A percentile compares a stretch with the other conserved stretches of the same genome.
phyloP scores from a whole-genome alignment of 2,329 filamentous ascomycete genomes.

The Neonectria hederae region DNA sequence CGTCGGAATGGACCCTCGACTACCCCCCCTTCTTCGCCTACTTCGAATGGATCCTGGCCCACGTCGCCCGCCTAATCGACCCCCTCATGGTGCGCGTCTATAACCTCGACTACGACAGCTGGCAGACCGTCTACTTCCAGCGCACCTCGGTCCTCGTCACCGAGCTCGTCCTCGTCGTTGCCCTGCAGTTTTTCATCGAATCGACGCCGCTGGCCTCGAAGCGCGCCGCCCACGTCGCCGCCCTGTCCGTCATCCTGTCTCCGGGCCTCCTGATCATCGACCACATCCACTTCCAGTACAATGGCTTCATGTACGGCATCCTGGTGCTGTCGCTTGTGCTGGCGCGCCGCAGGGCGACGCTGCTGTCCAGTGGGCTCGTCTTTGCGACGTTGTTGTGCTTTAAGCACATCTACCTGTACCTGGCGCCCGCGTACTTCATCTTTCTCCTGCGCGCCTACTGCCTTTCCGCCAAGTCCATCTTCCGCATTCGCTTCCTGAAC shows the following conservation, averaged over 20 bases:
- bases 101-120: constrained; percentile 87
- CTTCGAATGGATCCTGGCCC: constrained; percentile 93
- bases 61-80: constrained; percentile 79
- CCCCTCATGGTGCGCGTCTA: constrained; percentile 82
- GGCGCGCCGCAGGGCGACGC: constrained; percentile 77
- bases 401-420: constrained; percentile 98
- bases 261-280: constrained; percentile 96
- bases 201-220: constrained; percentile 72
- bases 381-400: constrained; percentile 90
- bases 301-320: constrained; percentile 94
- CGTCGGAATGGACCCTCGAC: constrained; percentile 99
- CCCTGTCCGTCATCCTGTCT: constrained; percentile 88
- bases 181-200: constrained; percentile 82
- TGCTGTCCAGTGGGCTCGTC: constrained; percentile 80
- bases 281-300: constrained; percentile 99
- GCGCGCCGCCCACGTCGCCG: constrained; percentile 83
- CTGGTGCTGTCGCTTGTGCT: constrained; percentile 87
- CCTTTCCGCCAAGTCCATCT: constrained; percentile 78
- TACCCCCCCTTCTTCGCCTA: constrained; percentile 98
- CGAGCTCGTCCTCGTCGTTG: constrained; percentile 85
- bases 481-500: constrained; percentile 80
- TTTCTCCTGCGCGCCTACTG: constrained; percentile 92
- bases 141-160: constrained; percentile 85
- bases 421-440: constrained; percentile 95
- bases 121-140: constrained; percentile 95